Percentiles rank a stretch among this genome's conserved stretches.
These are phyloP conservation scores for Chaetomiaceae sp. DNA, from an alignment of 2,329 filamentous ascomycete species.

Conservation along the genomic window DNA sequence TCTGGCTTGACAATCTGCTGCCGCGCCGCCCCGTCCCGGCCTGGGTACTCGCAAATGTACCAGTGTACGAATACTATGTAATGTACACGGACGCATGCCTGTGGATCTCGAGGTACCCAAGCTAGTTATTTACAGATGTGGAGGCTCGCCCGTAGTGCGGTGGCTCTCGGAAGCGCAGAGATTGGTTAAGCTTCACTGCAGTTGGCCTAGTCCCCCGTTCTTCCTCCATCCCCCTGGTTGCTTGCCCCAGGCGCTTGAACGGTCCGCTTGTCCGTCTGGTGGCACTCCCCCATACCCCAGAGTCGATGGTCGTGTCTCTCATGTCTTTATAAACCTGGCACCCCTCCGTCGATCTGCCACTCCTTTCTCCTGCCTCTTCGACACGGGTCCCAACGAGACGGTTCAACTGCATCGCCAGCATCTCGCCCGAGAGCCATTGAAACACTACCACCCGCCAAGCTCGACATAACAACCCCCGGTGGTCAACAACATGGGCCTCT, in stretches of 20 bases:
- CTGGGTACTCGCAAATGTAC: constrained; percentile 4
- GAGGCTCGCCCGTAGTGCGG: constrained; percentile 18
- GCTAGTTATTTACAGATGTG: constrained; percentile 22
- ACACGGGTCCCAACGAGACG: constrained; percentile 23
- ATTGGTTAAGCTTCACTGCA: constrained; percentile 27
- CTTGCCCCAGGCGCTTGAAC: constrained; percentile 16
- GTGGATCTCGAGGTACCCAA: constrained; percentile 2
- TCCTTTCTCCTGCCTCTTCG: constrained; percentile 13
- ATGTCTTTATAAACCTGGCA: constrained; percentile 23
- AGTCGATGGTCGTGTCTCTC: constrained; percentile 1
- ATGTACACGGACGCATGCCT: neutral
- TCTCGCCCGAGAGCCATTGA: constrained; percentile 14
- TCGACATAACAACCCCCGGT: constrained; percentile 11
- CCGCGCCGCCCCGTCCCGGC: constrained; percentile 20
- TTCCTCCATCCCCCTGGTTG: constrained; percentile 11
- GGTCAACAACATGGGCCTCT: constrained; percentile 26
- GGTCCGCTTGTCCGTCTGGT: constrained; percentile 26
- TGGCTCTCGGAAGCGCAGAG: constrained; percentile 14
- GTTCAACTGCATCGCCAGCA: constrained; percentile 18
- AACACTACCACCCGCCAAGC: constrained; percentile 11
- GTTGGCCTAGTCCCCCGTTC: constrained; percentile 15
- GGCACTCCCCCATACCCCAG: constrained; percentile 15
- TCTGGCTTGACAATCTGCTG: constrained; percentile 23
- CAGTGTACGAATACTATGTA: neutral
- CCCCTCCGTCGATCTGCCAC: constrained; percentile 15